phyloP scores from a whole-genome alignment of 2,329 filamentous ascomycete genomes.

The Cladosporium cucumerinum region DNA sequence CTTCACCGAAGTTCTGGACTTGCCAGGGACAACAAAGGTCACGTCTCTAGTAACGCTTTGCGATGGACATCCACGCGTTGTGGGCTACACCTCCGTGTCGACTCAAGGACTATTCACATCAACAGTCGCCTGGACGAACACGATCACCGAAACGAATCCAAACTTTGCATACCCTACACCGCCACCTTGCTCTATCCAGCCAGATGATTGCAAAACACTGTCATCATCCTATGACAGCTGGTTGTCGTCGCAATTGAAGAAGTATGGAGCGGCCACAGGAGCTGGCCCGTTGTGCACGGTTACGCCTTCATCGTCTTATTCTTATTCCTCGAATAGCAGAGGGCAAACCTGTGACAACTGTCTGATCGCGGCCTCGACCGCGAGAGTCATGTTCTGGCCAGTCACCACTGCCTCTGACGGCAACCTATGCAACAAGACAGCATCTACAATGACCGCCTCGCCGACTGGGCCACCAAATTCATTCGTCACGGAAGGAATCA shows the following conservation, averaged over 20 bases:
- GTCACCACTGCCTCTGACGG: slow-evolving; percentile 18
- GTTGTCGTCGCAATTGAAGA: neutral
- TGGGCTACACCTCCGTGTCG: slow-evolving; percentile 9
- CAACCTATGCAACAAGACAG: slow-evolving; percentile 17
- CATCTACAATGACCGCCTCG: slow-evolving; percentile 18
- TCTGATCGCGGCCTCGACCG: slow-evolving; percentile 18
- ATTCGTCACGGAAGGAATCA: slow-evolving; percentile 26
- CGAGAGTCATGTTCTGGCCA: slow-evolving; percentile 25
- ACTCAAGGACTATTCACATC: neutral
- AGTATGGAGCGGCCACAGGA: neutral
- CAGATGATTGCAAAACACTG: slow-evolving; percentile 11
- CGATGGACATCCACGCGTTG: slow-evolving; percentile 24
- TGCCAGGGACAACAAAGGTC: slow-evolving; percentile 12
- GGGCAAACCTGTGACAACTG: slow-evolving; percentile 16
- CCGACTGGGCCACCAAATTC: slow-evolving; percentile 22
- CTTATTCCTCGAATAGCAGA: slow-evolving; percentile 9
- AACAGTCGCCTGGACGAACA: slow-evolving; percentile 13
- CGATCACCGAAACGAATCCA: slow-evolving; percentile 10
- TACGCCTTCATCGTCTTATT: slow-evolving; percentile 14
- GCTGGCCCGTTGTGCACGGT: slow-evolving; percentile 17
- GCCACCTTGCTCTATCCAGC: slow-evolving; percentile 15
- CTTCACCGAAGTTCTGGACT: slow-evolving; percentile 1
- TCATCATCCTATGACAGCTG: slow-evolving; percentile 16
- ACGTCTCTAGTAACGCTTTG: slow-evolving; percentile 20
- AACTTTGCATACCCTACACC: slow-evolving; percentile 17